These are phyloP conservation scores for Backusella luteola DNA, from an alignment of 192 early-diverging fungal species.

Conservation along the genomic window DNA sequence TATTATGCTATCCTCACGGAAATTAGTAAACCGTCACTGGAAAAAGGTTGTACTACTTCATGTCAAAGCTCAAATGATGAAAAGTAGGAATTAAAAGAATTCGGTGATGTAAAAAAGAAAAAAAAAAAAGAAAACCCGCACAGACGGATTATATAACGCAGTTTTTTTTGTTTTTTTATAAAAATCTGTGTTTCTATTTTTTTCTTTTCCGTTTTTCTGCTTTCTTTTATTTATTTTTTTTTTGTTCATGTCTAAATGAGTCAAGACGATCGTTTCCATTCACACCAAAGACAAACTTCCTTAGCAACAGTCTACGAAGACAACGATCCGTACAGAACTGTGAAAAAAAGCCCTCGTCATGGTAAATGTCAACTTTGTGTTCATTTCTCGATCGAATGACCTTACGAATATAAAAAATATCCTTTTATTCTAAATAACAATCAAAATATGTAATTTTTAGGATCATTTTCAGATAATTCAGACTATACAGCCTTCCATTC, in stretches of 20 bases:
- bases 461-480: constrained; percentile 1
- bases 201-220: neutral
- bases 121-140: neutral
- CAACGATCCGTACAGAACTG: constrained; percentile 29
- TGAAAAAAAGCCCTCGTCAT: constrained; percentile 8
- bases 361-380: constrained; percentile 4
- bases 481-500: constrained; percentile 1
- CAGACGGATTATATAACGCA: neutral
- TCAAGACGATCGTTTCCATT: neutral
- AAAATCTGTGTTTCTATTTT: neutral
- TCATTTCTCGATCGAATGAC: neutral
- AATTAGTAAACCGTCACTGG: neutral
- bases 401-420: neutral
- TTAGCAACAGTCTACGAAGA: constrained; percentile 2
- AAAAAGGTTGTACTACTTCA: neutral
- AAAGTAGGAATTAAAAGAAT: neutral
- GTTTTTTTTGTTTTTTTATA: too few relatives aligned
- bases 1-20: neutral
- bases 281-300: neutral
- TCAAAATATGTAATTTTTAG: neutral
- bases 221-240: neutral
- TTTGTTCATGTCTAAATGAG: constrained; percentile 6
- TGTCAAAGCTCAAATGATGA: neutral
- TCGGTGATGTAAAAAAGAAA: neutral
- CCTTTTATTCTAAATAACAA: neutral